Percentiles rank a stretch among this genome's conserved stretches.
phyloP scores from a whole-genome alignment of 371 early-diverging fungal genomes.

The Lichtheimia corymbifera region DNA sequence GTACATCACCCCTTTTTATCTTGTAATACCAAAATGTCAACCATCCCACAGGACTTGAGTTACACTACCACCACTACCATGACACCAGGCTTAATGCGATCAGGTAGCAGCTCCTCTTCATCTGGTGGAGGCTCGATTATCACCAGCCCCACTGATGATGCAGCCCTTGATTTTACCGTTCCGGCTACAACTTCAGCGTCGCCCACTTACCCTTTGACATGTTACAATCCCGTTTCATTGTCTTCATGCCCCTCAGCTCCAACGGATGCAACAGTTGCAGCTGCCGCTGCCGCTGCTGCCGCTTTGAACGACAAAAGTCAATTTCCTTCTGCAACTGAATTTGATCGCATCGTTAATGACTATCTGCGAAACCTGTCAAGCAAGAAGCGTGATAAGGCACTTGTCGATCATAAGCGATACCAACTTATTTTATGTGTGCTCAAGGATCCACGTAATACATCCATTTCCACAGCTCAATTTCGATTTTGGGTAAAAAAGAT shows the following conservation, averaged over 20 bases:
- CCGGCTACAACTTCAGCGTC: neutral
- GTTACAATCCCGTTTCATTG: neutral
- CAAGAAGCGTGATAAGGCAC: slow-evolving; percentile 64
- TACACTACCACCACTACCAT: neutral
- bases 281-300: neutral
- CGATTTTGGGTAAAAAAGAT: slow-evolving; percentile 71
- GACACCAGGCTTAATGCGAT: neutral
- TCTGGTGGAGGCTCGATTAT: too few species aligned
- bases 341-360: slow-evolving; percentile 44
- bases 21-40: neutral
- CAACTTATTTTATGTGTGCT: slow-evolving; percentile 56
- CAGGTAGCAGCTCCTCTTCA: neutral
- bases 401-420: slow-evolving; percentile 56
- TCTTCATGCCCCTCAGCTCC: neutral
- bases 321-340: slow-evolving; percentile 35
- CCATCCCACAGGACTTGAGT: neutral
- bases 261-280: too few species aligned
- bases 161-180: neutral
- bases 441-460: slow-evolving; percentile 61
- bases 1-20: neutral
- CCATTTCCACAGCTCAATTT: slow-evolving; percentile 67
- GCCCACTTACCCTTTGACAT: neutral
- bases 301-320: slow-evolving; percentile 36
- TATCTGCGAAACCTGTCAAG: slow-evolving; percentile 59
- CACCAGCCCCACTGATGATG: too few species aligned